Evolutionary conservation across 2,329 filamentous ascomycete species (phyloP).

Genomic region (Exophiala oligosperma): DNA sequence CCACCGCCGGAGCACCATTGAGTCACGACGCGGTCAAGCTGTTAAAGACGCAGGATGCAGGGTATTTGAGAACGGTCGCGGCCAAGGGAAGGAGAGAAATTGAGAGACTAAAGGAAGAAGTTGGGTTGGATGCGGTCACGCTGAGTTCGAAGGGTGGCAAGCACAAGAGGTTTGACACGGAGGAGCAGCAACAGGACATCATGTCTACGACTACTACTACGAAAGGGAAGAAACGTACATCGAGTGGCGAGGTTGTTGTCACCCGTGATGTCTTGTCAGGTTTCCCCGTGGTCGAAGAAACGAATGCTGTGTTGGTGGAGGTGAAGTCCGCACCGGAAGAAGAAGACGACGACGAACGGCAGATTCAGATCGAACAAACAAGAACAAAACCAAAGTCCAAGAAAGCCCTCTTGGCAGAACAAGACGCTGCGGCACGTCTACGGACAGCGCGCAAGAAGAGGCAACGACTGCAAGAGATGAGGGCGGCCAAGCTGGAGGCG

Average conservation of each 20-base stretch:
- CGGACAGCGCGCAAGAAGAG: slow-evolving; percentile 47
- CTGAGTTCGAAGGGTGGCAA: slow-evolving; percentile 22
- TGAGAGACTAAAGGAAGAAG: slow-evolving; percentile 37
- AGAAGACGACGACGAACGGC: slow-evolving; percentile 19
- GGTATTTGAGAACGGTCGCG: slow-evolving; percentile 62
- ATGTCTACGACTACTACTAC: slow-evolving; percentile 29
- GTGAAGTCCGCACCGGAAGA: slow-evolving; percentile 14
- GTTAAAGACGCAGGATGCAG: slow-evolving; percentile 65
- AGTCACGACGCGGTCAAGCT: slow-evolving; percentile 61
- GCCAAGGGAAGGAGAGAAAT: slow-evolving; percentile 52
- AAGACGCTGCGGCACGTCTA: slow-evolving; percentile 39
- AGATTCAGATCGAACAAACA: slow-evolving; percentile 16
- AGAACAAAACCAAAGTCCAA: slow-evolving; percentile 39
- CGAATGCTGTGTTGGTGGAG: not conserved
- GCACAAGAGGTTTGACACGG: slow-evolving; percentile 41
- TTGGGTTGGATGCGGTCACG: slow-evolving; percentile 35
- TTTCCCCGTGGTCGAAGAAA: not conserved
- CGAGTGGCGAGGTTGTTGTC: slow-evolving; percentile 23
- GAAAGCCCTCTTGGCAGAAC: slow-evolving; percentile 46
- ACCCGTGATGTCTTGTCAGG: too few relatives aligned
- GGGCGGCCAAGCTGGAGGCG: slow-evolving; percentile 51
- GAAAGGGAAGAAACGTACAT: slow-evolving; percentile 25
- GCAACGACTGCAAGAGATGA: slow-evolving; percentile 49
- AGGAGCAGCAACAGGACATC: slow-evolving; percentile 12
- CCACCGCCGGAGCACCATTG: slow-evolving; percentile 33